These are phyloP conservation scores for Yamadazyma oceani DNA, from an alignment of 1,139 yeast species.

Conservation along the genomic window DNA sequence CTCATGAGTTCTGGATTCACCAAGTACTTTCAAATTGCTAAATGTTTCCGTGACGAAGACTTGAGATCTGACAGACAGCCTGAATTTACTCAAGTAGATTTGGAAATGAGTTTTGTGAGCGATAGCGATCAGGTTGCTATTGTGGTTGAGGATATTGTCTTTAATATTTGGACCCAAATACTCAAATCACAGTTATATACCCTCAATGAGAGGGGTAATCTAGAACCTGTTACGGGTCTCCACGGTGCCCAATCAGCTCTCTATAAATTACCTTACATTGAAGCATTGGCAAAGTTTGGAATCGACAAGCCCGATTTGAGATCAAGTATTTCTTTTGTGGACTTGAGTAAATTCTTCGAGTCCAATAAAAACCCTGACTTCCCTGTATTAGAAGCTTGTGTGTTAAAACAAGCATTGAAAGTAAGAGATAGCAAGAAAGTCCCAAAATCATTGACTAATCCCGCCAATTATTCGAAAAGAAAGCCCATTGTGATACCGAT, in stretches of 20 bases:
- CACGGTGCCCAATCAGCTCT: slow-evolving; percentile 25
- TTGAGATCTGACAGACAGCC: slow-evolving; percentile 94
- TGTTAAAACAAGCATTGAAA: slow-evolving; percentile 52
- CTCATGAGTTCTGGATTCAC: slow-evolving; percentile 92
- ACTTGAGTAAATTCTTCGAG: slow-evolving; percentile 43
- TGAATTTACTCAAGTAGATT: slow-evolving; percentile 92
- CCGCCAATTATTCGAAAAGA: slow-evolving; percentile 53
- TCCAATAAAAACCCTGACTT: slow-evolving; percentile 37
- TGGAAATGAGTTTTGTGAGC: slow-evolving; percentile 86
- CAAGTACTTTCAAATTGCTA: slow-evolving; percentile 85
- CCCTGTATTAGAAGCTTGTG: slow-evolving; percentile 72
- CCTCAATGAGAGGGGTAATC: slow-evolving; percentile 24
- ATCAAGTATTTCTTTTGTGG: slow-evolving; percentile 51
- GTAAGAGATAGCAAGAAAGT: slow-evolving; percentile 21
- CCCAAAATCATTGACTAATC: slow-evolving; percentile 37
- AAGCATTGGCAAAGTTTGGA: slow-evolving; percentile 75
- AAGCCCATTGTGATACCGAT: slow-evolving; percentile 59
- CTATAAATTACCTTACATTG: slow-evolving; percentile 55
- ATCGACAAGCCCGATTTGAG: slow-evolving; percentile 94
- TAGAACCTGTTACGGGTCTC: slow-evolving; percentile 23
- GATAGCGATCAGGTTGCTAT: slow-evolving; percentile 63
- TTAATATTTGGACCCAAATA: slow-evolving; percentile 56
- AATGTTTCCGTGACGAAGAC: slow-evolving; percentile 95
- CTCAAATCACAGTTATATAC: slow-evolving; percentile 38
- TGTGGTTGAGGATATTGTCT: slow-evolving; percentile 61